phyloP scores from a whole-genome alignment of 2,329 filamentous ascomycete genomes.

The Chalaropsis ovoidea region DNA sequence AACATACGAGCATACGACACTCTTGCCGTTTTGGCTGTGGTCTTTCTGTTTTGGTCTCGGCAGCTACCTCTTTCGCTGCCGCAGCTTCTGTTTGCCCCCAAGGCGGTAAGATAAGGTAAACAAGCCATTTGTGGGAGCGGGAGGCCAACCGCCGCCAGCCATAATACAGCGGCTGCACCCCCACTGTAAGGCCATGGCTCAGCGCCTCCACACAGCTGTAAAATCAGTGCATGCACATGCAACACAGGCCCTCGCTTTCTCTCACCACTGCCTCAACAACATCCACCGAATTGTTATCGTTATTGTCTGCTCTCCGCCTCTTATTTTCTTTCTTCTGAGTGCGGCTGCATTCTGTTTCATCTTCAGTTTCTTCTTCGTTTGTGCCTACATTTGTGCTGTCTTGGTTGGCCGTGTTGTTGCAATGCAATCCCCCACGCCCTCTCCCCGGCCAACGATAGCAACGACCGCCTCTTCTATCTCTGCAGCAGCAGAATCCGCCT shows the following conservation, averaged over 20 bases:
- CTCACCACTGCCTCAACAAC: not conserved
- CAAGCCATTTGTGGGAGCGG: not conserved
- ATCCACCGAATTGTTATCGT: slow-evolving; percentile 9
- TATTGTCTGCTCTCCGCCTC: slow-evolving; percentile 16
- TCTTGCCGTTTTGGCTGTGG: not conserved
- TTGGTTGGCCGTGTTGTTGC: slow-evolving; percentile 16
- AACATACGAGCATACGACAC: not conserved
- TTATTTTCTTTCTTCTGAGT: slow-evolving; percentile 15
- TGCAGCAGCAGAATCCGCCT: slow-evolving; percentile 2
- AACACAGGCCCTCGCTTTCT: slow-evolving; percentile 6
- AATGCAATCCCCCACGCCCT: slow-evolving; percentile 17
- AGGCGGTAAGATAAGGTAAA: slow-evolving; percentile 10
- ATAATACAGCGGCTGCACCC: not conserved
- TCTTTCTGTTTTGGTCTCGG: not conserved
- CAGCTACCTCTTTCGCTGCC: not conserved
- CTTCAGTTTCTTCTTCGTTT: slow-evolving; percentile 21
- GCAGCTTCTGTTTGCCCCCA: not conserved
- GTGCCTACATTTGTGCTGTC: slow-evolving; percentile 18
- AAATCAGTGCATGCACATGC: not conserved
- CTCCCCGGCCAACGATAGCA: not conserved
- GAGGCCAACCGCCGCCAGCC: not conserved
- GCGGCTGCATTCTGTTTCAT: slow-evolving; percentile 22
- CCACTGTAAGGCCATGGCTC: slow-evolving; percentile 6
- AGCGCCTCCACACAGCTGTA: not conserved
- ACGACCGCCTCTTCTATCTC: slow-evolving; percentile 7